A percentile compares a stretch with the other conserved stretches of the same genome.
Conservation (phyloP, 805 yeast genomes). For the Hanseniaspora pseudoguilliermondii region DNA sequence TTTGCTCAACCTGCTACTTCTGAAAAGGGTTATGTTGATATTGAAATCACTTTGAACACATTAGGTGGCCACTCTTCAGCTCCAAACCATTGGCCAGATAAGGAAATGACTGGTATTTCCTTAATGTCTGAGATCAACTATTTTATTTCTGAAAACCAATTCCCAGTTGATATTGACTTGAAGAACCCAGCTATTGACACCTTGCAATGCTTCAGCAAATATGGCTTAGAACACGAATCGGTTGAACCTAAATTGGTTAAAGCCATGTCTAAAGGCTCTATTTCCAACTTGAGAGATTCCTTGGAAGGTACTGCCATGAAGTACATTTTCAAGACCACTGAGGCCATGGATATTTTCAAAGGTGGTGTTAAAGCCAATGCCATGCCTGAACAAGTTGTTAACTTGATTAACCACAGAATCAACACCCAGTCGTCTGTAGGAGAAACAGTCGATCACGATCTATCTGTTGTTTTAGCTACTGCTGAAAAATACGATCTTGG, state of each 20-base stretch:
- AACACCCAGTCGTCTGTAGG: conserved; percentile 36
- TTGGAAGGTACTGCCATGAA: conserved; percentile 11
- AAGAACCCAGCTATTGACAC: conserved; percentile 43
- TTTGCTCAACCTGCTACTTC: conserved; percentile 38
- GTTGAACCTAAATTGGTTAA: conserved; percentile 23
- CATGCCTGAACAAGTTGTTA: conserved; percentile 43
- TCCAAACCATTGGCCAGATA: conserved; percentile 38
- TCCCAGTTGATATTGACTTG: conserved; percentile 32
- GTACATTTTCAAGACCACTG: conserved; percentile 38
- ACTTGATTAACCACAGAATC: conserved; percentile 46
- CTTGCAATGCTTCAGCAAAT: conserved; percentile 37
- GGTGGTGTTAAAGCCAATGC: conserved; percentile 64
- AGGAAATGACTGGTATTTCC: conserved; percentile 55
- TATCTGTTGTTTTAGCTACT: conserved; percentile 10
- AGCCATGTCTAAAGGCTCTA: conserved; percentile 29
- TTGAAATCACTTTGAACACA: conserved; percentile 34
- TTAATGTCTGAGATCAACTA: conserved; percentile 44
- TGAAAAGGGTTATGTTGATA: conserved; percentile 33
- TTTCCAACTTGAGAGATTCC: conserved; percentile 25
- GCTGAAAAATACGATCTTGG: conserved; percentile 16
- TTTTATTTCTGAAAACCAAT: conserved; percentile 44
- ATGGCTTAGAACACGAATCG: not conserved
- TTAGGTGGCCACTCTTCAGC: conserved; percentile 63
- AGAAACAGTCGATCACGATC: conserved; percentile 29
- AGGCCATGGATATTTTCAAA: conserved; percentile 44